phyloP scores from a whole-genome alignment of 441 rosid species.

The Adansonia madagascariensis region DNA sequence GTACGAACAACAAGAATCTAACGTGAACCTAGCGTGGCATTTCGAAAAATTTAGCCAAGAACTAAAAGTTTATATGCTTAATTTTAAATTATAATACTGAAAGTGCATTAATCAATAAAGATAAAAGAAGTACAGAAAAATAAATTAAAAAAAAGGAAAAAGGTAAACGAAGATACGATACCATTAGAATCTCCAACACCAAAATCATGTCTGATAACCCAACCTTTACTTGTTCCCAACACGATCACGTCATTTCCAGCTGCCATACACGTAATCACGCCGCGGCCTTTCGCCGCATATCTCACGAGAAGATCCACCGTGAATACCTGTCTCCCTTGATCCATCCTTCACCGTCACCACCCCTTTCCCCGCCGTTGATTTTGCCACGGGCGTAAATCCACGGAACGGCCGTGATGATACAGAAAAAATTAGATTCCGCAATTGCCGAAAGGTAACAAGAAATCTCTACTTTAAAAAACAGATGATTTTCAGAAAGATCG shows the following conservation, averaged over 20 bases:
- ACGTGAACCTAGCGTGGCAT: conserved; percentile 2
- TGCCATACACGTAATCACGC: conserved; percentile 91
- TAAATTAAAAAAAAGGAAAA: not conserved
- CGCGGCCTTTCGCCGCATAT: conserved; percentile 87
- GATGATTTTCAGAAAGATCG: not conserved
- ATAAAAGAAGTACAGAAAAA: not conserved
- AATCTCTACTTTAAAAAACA: not conserved
- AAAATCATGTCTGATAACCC: conserved; percentile 93
- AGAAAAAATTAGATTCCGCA: not conserved
- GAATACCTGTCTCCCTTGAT: conserved; percentile 82
- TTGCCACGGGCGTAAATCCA: not conserved
- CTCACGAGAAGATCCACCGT: conserved; percentile 89
- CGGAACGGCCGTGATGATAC: not conserved
- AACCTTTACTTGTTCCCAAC: conserved; percentile 92
- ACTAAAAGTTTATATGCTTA: not conserved
- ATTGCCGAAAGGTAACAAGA: not conserved
- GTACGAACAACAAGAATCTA: conserved; percentile 17
- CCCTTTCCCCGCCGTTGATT: conserved; percentile 16
- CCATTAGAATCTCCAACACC: conserved; percentile 81
- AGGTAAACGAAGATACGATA: conserved; percentile 37
- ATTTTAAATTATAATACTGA: not conserved
- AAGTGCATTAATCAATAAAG: not conserved
- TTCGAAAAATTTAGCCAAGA: not conserved
- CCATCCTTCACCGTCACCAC: conserved; percentile 45
- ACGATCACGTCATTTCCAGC: conserved; percentile 97